phyloP scores from a whole-genome alignment of 108 stramenopile species.

The Schizochytrium sp. region DNA sequence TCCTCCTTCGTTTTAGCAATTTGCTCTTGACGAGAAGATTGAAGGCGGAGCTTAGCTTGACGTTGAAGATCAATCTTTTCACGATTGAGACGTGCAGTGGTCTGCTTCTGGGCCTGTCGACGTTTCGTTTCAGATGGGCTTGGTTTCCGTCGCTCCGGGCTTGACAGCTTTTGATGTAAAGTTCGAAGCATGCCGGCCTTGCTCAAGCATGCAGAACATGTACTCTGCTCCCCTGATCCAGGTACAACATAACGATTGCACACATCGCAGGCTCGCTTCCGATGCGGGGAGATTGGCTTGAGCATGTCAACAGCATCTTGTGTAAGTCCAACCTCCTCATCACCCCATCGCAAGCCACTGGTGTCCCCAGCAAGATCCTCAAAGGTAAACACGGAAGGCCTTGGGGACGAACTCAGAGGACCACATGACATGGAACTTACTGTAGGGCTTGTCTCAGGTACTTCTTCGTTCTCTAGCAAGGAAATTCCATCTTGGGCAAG shows the following conservation, averaged over 20 bases:
- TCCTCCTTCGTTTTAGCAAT: slow-evolving; percentile 50
- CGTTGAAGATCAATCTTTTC: slow-evolving; percentile 53
- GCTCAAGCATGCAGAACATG: slow-evolving; percentile 20
- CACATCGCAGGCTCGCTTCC: slow-evolving; percentile 7
- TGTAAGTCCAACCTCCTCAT: slow-evolving; percentile 35
- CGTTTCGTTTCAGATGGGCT: slow-evolving; percentile 55
- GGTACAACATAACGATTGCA: slow-evolving; percentile 24
- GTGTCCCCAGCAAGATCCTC: not conserved
- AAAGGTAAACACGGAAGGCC: slow-evolving; percentile 28
- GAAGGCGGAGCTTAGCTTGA: slow-evolving; percentile 48
- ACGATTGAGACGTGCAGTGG: slow-evolving; percentile 36
- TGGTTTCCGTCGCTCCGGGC: slow-evolving; percentile 50
- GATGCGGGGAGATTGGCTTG: not conserved
- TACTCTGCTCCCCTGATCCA: not conserved
- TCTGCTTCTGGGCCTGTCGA: slow-evolving; percentile 11
- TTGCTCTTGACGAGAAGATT: slow-evolving; percentile 41
- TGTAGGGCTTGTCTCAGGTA: not conserved
- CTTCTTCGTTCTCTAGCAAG: not conserved
- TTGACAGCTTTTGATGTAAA: slow-evolving; percentile 44
- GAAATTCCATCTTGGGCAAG: not conserved
- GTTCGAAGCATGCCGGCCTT: slow-evolving; percentile 49
- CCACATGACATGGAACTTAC: too few relatives aligned
- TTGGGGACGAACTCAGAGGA: not conserved
- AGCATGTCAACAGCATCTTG: not conserved
- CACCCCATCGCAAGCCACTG: slow-evolving; percentile 28